phyloP scores from a whole-genome alignment of 768 basidiomycete species.

The Mycena vulgaris region DNA sequence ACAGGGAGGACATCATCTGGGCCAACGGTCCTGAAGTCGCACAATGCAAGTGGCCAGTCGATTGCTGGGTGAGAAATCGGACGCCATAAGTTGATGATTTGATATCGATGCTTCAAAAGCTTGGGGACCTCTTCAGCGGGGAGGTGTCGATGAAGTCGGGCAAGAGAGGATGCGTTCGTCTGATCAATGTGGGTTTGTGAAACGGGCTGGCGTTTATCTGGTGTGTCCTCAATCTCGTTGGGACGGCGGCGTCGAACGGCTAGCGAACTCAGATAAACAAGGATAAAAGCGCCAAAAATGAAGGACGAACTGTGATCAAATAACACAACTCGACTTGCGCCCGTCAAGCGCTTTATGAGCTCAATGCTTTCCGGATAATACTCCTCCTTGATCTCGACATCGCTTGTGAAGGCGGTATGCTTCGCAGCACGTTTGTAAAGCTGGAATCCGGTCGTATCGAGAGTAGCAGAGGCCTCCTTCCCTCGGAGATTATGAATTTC shows the following conservation, averaged over 20 bases:
- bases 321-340: conserved; percentile 71
- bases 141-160: conserved; percentile 66
- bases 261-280: conserved; percentile 30
- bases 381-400: conserved; percentile 65
- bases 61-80: conserved; percentile 64
- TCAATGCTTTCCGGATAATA: conserved; percentile 76
- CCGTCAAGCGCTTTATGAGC: conserved; percentile 71
- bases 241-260: conserved; percentile 65
- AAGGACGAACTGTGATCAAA: conserved; percentile 73
- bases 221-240: conserved; percentile 50
- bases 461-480: conserved; percentile 26
- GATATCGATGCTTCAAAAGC: conserved; percentile 65
- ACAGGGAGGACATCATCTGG: conserved; percentile 59
- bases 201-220: conserved; percentile 63
- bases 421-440: conserved; percentile 49
- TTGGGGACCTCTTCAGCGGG: conserved; percentile 60
- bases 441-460: conserved; percentile 41
- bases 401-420: conserved; percentile 64
- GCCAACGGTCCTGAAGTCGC: conserved; percentile 66
- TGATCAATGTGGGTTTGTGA: conserved; percentile 67
- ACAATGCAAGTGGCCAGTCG: conserved; percentile 68
- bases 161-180: conserved; percentile 58
- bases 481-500: conserved; percentile 62
- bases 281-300: neutral
- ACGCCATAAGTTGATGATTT: conserved; percentile 75